Conservation (phyloP, 2,329 filamentous ascomycete genomes). For the Pseudocercospora ulei region DNA sequence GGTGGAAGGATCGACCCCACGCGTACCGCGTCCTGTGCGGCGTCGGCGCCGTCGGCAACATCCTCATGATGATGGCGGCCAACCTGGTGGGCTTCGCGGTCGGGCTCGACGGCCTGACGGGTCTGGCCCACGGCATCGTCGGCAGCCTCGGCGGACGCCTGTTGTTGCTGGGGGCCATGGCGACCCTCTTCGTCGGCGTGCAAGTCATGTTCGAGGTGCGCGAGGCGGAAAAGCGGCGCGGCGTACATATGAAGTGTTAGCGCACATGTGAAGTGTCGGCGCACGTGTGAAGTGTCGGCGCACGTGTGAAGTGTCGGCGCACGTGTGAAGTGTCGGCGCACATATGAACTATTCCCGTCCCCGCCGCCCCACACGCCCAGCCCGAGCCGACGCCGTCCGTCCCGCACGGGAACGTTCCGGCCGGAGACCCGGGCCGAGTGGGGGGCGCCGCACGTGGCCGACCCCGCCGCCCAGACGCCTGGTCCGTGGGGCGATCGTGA, state of each 20-base stretch:
- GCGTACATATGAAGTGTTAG: constrained; percentile 73
- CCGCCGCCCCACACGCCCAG: too few species aligned
- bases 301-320: too few species aligned
- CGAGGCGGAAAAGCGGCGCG: constrained; percentile 70
- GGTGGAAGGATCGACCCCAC: constrained; percentile 60
- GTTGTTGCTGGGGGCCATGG: constrained; percentile 63
- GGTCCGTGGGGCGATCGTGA: too few species aligned
- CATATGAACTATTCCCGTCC: too few species aligned
- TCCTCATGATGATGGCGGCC: constrained; percentile 90
- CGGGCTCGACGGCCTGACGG: constrained; percentile 75
- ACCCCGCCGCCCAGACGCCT: too few species aligned
- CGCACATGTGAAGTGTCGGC: too few species aligned
- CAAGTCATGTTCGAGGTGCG: constrained; percentile 97
- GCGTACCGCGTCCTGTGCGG: constrained; percentile 72
- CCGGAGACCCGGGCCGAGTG: too few species aligned
- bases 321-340: too few species aligned
- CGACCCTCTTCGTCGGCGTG: constrained; percentile 69
- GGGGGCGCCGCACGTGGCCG: too few species aligned
- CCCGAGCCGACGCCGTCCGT: too few species aligned
- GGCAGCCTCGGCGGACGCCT: constrained; percentile 62
- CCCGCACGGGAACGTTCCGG: too few species aligned
- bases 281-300: too few species aligned
- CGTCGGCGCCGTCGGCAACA: constrained; percentile 68
- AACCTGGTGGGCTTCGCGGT: constrained; percentile 94
- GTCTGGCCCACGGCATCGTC: constrained; percentile 64